These are phyloP conservation scores for Geotrichum macrosporum DNA, from an alignment of 1,139 yeast genomes.

Conservation along the genomic window DNA sequence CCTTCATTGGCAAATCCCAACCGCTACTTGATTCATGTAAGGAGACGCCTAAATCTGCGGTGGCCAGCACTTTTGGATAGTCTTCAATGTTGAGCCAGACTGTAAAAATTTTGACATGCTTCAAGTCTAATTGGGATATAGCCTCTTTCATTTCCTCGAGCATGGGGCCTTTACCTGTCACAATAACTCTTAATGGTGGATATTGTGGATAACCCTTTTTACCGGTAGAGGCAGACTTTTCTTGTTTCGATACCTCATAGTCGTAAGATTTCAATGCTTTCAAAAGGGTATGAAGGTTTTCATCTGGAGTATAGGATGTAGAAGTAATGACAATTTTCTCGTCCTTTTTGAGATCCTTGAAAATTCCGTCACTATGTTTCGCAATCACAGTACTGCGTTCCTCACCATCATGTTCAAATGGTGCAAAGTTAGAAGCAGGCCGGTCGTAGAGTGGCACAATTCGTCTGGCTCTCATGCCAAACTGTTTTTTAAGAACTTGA, in stretches of 20 bases:
- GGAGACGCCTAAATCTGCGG: slow-evolving; percentile 86
- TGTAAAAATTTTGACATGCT: slow-evolving; percentile 50
- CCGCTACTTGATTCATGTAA: slow-evolving; percentile 91
- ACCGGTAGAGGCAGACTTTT: slow-evolving; percentile 5
- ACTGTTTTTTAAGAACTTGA: slow-evolving; percentile 50
- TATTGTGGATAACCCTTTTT: no score
- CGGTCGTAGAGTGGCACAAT: slow-evolving; percentile 41
- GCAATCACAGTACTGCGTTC: slow-evolving; percentile 41
- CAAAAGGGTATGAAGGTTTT: slow-evolving; percentile 68
- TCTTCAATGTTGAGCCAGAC: slow-evolving; percentile 79
- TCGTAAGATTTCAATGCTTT: slow-evolving; percentile 67
- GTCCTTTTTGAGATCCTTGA: slow-evolving; percentile 38
- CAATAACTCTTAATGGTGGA: slow-evolving; percentile 59
- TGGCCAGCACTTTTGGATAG: slow-evolving; percentile 68
- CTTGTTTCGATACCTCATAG: slow-evolving; percentile 18
- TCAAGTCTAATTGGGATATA: slow-evolving; percentile 33
- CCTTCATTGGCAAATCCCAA: slow-evolving; percentile 93
- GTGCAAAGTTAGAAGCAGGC: slow-evolving; percentile 58
- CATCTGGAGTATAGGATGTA: slow-evolving; percentile 95
- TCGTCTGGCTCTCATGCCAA: slow-evolving; percentile 45
- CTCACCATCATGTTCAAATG: slow-evolving; percentile 39
- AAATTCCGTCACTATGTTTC: slow-evolving; percentile 39
- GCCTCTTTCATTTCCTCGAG: slow-evolving; percentile 47
- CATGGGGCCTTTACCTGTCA: slow-evolving; percentile 95
- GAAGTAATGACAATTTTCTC: slow-evolving; percentile 74